Evolutionary conservation across 768 basidiomycete genomes (phyloP), one percentile per base, ranked within the genome.

Genomic region (Amanita exitialis): DNA sequence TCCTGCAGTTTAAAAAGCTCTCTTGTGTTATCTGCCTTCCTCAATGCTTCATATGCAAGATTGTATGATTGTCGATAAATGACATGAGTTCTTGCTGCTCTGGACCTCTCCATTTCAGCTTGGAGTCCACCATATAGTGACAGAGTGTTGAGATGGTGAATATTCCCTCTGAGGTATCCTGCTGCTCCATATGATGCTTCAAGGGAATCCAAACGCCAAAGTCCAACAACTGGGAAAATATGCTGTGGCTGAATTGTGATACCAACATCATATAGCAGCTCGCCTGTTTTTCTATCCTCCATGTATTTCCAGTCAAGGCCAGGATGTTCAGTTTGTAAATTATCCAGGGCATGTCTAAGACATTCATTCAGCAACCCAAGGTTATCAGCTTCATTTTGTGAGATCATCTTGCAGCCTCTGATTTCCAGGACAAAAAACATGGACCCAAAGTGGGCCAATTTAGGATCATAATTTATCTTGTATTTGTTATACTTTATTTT

Each of bases 391-490:
- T 5, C 10, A 5, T 4, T 15, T 12, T 35, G 4, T 12, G 35
- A 5, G n/a, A 35, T 12, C 35, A 12, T 12, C 28, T 60, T 57
- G 23, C 27, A 54, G 1, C 59, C 59, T 47, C 57, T 58, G 5
- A 55, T 37, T 32, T 60, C 56, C 8, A 59, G 10, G 8, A 59
- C 59, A 44, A 53, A 57, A 39, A 59, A 60, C 15, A 48, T 38
- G 3, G 59, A 61, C 10, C 58, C 58, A 53, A 57, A 61, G 3
- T 44, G 21, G 6, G 16, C 52, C 10, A 59, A 27, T 4, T 35
- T 36, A 16, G 25, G 44, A 21, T 23, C 27, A 18, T 13, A 7
- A 2, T 50, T 43, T 10, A 42, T 23, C 39, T 42, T 6, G 15
- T 42, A 42, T 15, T 42, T 16, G 6, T 42, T 15, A 42, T 5